These are phyloP conservation scores for Tricladium varicosporioides DNA, from an alignment of 2,329 filamentous ascomycete species.

Conservation along the genomic window DNA sequence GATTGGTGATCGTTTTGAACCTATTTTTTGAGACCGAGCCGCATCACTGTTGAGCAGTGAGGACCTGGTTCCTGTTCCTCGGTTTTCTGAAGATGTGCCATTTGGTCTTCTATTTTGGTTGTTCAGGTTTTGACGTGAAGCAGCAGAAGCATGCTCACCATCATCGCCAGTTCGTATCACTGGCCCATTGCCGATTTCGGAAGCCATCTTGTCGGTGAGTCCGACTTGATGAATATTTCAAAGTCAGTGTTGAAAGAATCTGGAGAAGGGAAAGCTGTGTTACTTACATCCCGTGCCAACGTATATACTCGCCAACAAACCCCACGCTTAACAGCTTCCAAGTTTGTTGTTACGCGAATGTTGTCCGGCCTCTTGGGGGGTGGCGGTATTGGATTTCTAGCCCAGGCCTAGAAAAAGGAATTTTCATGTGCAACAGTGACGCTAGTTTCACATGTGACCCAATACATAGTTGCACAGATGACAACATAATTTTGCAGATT, in stretches of 20 bases:
- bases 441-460: too few relatives aligned
- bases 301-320: slow-evolving; percentile 10
- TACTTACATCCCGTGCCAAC: slow-evolving; percentile 1
- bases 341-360: slow-evolving; percentile 6
- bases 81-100: slow-evolving; percentile 2
- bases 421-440: too few relatives aligned
- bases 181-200: slow-evolving; percentile 8
- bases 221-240: not conserved
- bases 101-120: slow-evolving; percentile 9
- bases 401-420: not conserved
- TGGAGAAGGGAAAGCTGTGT: not conserved
- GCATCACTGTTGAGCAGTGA: slow-evolving; percentile 6
- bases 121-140: slow-evolving; percentile 1
- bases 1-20: slow-evolving; percentile 51
- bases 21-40: slow-evolving; percentile 1
- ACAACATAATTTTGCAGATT: too few relatives aligned
- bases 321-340: slow-evolving; percentile 1
- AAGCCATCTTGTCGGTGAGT: slow-evolving; percentile 13
- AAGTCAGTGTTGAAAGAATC: not conserved
- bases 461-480: too few relatives aligned
- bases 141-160: slow-evolving; percentile 2
- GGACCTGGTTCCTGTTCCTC: slow-evolving; percentile 1
- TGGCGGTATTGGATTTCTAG: slow-evolving; percentile 8
- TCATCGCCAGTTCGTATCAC: slow-evolving; percentile 7
- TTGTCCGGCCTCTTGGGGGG: not conserved